phyloP scores from a whole-genome alignment of 129 eudicot species.

The Gnaphalium uliginosum region DNA sequence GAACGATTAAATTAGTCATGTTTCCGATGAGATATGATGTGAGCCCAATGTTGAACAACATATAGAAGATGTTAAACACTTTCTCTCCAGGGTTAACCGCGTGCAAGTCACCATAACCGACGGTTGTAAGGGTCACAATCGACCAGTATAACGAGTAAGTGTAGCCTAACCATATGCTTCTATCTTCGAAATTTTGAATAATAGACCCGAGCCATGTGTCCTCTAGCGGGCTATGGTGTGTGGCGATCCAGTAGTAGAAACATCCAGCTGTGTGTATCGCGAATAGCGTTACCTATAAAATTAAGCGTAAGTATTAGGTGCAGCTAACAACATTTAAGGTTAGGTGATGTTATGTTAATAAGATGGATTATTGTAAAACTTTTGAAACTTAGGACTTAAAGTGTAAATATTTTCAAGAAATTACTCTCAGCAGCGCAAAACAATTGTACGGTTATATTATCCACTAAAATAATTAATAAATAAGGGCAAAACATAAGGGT shows the following conservation, averaged over 20 bases:
- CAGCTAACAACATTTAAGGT: no score
- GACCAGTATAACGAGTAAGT: conserved; percentile 85
- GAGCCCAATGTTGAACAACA: conserved; percentile 93
- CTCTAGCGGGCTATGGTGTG: conserved; percentile 42
- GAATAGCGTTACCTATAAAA: conserved; percentile 68
- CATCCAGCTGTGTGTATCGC: conserved; percentile 78
- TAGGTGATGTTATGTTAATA: no score
- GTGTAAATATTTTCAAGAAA: no score
- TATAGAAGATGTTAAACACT: conserved; percentile 69
- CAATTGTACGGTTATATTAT: no score
- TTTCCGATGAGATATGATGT: conserved; percentile 78
- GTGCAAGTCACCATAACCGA: conserved; percentile 81
- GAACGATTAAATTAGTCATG: conserved; percentile 87
- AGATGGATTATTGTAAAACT: no score
- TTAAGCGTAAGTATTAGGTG: background rate
- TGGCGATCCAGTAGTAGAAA: conserved; percentile 76
- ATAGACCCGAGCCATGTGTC: conserved; percentile 76
- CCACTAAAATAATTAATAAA: no score
- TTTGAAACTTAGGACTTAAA: no score
- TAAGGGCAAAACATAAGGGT: no score
- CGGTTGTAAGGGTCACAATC: conserved; percentile 83
- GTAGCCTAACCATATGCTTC: conserved; percentile 82
- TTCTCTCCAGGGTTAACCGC: conserved; percentile 90
- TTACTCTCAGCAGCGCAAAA: no score
- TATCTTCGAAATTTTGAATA: conserved; percentile 42